Conservation (phyloP, 169 alveolate genomes). For the Amoebophrya sp. region DNA sequence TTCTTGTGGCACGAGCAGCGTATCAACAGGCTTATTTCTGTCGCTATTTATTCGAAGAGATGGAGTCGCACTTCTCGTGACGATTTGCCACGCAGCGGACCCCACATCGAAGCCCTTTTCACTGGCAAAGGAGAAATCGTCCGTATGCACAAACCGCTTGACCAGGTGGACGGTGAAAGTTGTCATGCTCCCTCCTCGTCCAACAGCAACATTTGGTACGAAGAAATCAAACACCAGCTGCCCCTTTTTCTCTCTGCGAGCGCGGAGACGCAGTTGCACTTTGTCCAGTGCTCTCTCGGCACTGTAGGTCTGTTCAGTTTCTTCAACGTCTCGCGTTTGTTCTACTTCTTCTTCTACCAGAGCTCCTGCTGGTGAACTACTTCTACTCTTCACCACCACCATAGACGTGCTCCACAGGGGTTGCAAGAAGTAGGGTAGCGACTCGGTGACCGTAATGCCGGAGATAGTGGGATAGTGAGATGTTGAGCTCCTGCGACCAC, state of each 20-base stretch:
- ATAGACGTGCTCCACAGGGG: not conserved
- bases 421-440: not conserved
- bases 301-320: not conserved
- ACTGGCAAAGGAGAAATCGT: not conserved
- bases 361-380: too few relatives aligned
- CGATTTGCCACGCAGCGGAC: not conserved
- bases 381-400: not conserved
- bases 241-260: not conserved
- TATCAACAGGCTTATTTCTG: too few relatives aligned
- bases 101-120: not conserved
- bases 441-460: too few relatives aligned
- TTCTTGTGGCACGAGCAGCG: too few relatives aligned
- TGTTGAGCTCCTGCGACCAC: too few relatives aligned
- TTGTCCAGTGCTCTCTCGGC: too few relatives aligned
- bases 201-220: too few relatives aligned
- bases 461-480: too few relatives aligned
- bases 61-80: not conserved
- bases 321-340: not conserved
- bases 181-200: too few relatives aligned
- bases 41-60: too few relatives aligned
- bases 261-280: too few relatives aligned
- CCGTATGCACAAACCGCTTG: not conserved
- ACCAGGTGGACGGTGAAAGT: not conserved
- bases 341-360: too few relatives aligned
- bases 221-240: not conserved